phyloP scores from a whole-genome alignment of 1,284 basidiomycete genomes.

The Marasmius oreades region DNA sequence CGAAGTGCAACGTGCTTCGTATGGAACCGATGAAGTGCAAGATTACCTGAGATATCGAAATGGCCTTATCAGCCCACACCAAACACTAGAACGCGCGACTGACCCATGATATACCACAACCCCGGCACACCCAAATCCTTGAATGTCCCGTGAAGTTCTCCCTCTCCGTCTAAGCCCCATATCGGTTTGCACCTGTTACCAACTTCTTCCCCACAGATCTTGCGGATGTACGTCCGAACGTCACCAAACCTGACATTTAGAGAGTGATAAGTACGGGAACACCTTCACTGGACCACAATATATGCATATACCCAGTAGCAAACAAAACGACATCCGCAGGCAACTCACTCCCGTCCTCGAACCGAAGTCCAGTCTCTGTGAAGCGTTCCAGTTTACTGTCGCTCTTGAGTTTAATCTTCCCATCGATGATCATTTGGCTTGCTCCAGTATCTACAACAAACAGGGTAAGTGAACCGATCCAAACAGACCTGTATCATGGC shows the following conservation, averaged over 20 bases:
- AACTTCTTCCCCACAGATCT: constrained; percentile 45
- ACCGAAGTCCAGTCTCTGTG: constrained; percentile 42
- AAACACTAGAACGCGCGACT: constrained; percentile 11
- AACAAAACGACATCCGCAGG: constrained; percentile 53
- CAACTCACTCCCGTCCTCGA: constrained; percentile 49
- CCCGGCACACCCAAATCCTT: constrained; percentile 47
- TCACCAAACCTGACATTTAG: constrained; percentile 15
- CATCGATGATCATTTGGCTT: constrained; percentile 60
- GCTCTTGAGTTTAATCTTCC: constrained; percentile 59
- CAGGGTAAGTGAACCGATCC: constrained; percentile 32
- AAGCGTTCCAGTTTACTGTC: constrained; percentile 43
- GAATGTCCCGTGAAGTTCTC: constrained; percentile 51
- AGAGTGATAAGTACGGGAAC: no score
- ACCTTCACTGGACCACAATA: not conserved
- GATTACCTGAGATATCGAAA: constrained; percentile 34
- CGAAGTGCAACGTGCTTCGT: constrained; percentile 60
- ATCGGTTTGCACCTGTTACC: constrained; percentile 34
- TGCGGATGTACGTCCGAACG: constrained; percentile 27
- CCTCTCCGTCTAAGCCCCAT: constrained; percentile 58
- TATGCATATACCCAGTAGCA: constrained; percentile 40
- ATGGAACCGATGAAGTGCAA: constrained; percentile 52
- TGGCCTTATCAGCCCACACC: no score
- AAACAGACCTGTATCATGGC: constrained; percentile 2
- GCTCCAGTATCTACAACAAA: constrained; percentile 53
- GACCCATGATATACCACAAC: constrained; percentile 58